These are phyloP conservation scores for Syzygium oleosum DNA, from an alignment of 345 rosid species.

Conservation along the genomic window DNA sequence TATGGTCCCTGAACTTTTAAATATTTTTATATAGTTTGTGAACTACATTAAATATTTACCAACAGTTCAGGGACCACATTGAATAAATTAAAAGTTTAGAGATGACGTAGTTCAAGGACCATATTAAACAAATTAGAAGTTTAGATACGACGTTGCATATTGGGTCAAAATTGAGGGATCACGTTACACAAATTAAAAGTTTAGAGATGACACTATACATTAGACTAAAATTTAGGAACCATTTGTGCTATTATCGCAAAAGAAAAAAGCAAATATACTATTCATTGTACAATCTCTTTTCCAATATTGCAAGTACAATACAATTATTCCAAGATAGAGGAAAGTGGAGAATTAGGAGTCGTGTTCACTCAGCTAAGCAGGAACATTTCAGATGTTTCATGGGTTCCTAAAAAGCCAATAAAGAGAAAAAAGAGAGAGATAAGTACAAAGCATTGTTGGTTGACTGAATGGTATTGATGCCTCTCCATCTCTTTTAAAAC, in stretches of 20 bases:
- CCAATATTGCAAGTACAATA: not conserved
- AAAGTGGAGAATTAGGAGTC: not conserved
- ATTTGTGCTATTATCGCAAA: not conserved
- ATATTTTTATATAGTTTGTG: not conserved
- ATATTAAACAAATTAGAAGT: no score
- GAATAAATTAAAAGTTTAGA: not conserved
- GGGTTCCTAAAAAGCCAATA: not conserved
- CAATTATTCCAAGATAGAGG: not conserved
- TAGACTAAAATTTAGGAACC: accelerated
- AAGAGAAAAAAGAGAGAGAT: not conserved
- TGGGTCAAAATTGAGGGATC: not conserved
- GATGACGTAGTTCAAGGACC: no score
- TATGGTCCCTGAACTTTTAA: not conserved
- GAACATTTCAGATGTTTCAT: not conserved
- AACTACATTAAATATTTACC: not conserved
- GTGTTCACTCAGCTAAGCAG: not conserved
- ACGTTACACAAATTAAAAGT: not conserved
- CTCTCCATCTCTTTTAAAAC: not conserved
- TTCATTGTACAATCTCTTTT: not conserved
- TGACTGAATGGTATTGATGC: not conserved
- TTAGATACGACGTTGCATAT: accelerated
- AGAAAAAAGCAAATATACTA: not conserved
- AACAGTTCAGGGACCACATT: not conserved
- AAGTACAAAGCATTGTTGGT: not conserved
- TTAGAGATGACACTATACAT: not conserved